phyloP scores from a whole-genome alignment of 441 rosid genomes.

The Adansonia madagascariensis region DNA sequence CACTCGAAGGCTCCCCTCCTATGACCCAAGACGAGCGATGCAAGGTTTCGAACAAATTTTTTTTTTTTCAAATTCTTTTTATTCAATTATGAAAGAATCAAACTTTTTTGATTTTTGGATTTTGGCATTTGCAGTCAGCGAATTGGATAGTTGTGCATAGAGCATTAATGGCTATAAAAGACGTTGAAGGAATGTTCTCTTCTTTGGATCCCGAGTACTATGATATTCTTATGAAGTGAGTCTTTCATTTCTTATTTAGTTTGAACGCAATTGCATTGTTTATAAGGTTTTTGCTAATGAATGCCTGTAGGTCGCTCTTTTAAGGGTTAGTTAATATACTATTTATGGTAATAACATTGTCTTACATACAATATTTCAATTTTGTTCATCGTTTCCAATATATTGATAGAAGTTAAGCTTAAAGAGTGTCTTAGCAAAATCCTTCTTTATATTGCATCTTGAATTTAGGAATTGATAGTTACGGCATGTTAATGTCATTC shows the following conservation, averaged over 20 bases:
- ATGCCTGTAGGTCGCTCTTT: too few relatives aligned
- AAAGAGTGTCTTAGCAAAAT: too few relatives aligned
- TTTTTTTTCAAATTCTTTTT: neutral
- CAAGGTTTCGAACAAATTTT: constrained; percentile 53
- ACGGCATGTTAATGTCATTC: neutral
- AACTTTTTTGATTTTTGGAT: neutral
- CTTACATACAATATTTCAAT: too few relatives aligned
- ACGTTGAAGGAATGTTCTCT: constrained; percentile 9
- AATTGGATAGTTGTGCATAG: constrained; percentile 85
- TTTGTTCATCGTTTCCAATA: too few relatives aligned
- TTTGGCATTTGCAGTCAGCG: constrained; percentile 55
- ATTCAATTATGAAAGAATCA: neutral
- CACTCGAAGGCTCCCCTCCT: constrained; percentile 86
- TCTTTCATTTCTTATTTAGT: neutral
- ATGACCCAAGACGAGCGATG: constrained; percentile 82
- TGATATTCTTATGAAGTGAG: constrained; percentile 7
- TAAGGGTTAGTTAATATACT: too few relatives aligned
- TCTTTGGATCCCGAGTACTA: constrained; percentile 7
- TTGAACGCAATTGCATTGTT: neutral
- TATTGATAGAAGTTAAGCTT: too few relatives aligned
- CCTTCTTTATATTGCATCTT: neutral
- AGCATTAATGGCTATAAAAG: constrained; percentile 4
- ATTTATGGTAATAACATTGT: too few relatives aligned
- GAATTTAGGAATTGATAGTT: neutral
- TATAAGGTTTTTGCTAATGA: too few relatives aligned